Evolutionary conservation across 2,329 filamentous ascomycete genomes (phyloP), one percentile per base, ranked within the genome.

Genomic region (Fusarium nelsonii): DNA sequence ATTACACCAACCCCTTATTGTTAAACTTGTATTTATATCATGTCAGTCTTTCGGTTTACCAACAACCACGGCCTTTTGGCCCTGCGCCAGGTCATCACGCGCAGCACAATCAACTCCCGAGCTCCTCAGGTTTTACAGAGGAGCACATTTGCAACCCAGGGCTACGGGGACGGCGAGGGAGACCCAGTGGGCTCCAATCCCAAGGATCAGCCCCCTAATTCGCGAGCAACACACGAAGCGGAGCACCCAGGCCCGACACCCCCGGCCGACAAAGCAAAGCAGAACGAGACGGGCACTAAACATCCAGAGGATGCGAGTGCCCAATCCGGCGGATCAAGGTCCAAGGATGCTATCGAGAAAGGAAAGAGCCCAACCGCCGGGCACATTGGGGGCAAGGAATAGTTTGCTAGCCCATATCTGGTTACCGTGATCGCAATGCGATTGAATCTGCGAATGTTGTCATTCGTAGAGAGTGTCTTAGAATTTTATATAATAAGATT

Each of bases 361-460:
- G 54, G 54, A 28, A 41, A 57, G 28, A 57, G 54, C 20, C 54
- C 54, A 11, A 57, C 54, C 1, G 54, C 45, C 14, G 54, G 54
- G 2, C 12, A 18, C 4, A 12, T 57, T 20, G 54, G 45, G 37
- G 54, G 54, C 45, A 51, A 51, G 20, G 45, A 57, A n/a, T 61
- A 50, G 2, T 40, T 26, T 33, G 26, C 16, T 5, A 15, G 37
- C 28, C 4, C 11, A 46, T 32, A 33, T 48, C 45, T 48, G 32
- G 45, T 26, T 26, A 16, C 9, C 9, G 26, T 45, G 26, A 32
- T 45, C 26, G 43, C 43, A 32, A 11, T 18, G 16, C 28, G 26
- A 32, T 45, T 45, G 8, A 32, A 8, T 45, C 18, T 45, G 11
- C 41, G n/a, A 40, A 40, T 40, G 1, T 12, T 20, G 11, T 20